These are phyloP conservation scores for Neocatenulostroma microsporum DNA, from an alignment of 2,329 filamentous ascomycete species.

Conservation along the genomic window DNA sequence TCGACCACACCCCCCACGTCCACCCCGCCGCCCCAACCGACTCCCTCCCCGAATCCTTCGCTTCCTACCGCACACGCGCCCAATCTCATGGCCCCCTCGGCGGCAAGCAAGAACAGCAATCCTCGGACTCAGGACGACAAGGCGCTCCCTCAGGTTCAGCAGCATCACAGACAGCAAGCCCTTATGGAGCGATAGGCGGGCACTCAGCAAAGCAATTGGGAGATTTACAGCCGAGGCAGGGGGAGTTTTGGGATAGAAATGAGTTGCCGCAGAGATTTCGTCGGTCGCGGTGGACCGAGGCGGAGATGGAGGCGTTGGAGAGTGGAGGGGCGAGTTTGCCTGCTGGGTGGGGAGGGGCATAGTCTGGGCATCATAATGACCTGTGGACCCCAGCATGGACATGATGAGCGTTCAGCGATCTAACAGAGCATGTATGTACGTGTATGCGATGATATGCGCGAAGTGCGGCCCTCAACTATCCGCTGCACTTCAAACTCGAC, in stretches of 20 bases:
- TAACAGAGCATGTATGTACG: no score
- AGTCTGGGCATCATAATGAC: no score
- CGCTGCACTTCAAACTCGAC: no score
- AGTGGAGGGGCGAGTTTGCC: slow-evolving; percentile 72
- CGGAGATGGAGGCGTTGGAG: slow-evolving; percentile 94
- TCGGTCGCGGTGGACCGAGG: slow-evolving; percentile 61
- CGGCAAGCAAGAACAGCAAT: slow-evolving; percentile 13
- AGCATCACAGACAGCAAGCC: slow-evolving; percentile 13
- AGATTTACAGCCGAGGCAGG: slow-evolving; percentile 59
- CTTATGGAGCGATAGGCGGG: slow-evolving; percentile 47
- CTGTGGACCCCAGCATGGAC: no score
- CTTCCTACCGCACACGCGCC: slow-evolving; percentile 67
- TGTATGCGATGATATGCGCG: no score
- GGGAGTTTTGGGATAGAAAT: slow-evolving; percentile 78
- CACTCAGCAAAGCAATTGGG: slow-evolving; percentile 63
- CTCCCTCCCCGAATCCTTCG: slow-evolving; percentile 62
- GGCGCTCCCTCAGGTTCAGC: slow-evolving; percentile 6
- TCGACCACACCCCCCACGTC: slow-evolving; percentile 66
- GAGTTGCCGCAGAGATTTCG: slow-evolving; percentile 82
- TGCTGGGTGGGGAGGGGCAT: no score
- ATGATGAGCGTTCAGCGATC: no score
- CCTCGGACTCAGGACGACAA: slow-evolving; percentile 8
- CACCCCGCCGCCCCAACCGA: slow-evolving; percentile 64
- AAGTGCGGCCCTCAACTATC: no score
- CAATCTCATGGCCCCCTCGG: slow-evolving; percentile 67